Conservation (phyloP, 2,329 filamentous ascomycete genomes). For the Colletotrichum siamense region DNA sequence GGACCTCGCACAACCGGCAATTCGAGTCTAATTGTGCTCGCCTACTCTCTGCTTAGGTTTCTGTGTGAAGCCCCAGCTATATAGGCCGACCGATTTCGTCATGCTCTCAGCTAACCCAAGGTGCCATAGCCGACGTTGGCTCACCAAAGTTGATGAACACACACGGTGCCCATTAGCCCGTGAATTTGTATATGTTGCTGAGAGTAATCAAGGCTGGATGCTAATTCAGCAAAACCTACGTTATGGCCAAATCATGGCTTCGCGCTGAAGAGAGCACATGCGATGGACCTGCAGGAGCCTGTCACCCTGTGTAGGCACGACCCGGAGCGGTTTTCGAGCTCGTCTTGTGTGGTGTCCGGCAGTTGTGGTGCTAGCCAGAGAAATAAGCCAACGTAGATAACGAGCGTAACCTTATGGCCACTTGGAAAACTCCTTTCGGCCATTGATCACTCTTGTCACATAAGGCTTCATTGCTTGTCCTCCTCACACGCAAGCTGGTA, state of each 20-base stretch:
- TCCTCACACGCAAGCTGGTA: background rate
- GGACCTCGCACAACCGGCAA: background rate
- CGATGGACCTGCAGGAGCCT: too few relatives aligned
- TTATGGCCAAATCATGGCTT: background rate
- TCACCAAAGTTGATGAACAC: background rate
- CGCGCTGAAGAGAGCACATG: background rate
- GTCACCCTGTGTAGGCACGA: too few relatives aligned
- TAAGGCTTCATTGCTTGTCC: background rate
- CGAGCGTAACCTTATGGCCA: background rate
- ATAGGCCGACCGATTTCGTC: background rate
- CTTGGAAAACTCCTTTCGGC: background rate
- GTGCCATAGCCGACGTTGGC: background rate
- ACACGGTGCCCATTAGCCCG: background rate
- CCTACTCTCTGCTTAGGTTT: background rate
- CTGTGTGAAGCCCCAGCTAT: background rate
- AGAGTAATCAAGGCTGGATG: background rate
- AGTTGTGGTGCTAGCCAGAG: background rate
- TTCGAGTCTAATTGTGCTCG: background rate
- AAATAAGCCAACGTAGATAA: background rate
- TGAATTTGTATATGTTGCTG: background rate
- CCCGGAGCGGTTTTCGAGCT: too few relatives aligned
- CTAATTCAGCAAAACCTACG: background rate
- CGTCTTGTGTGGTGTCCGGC: background rate
- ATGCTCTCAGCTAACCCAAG: background rate
- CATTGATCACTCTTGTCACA: background rate